Conservation (phyloP, 2,329 filamentous ascomycete species). For the Harringtonia lauricola region DNA sequence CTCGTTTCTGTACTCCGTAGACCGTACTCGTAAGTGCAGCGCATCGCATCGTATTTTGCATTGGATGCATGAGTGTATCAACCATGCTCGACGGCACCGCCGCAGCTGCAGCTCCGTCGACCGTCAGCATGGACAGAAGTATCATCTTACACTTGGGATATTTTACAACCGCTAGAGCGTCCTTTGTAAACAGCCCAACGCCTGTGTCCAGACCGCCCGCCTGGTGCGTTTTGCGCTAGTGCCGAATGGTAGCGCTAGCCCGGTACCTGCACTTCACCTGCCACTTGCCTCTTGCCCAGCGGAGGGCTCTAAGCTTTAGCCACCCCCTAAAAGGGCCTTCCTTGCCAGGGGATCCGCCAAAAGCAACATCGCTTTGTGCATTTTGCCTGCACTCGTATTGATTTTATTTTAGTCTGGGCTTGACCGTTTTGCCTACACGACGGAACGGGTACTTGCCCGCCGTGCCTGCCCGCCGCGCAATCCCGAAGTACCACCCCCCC, state of each 20-base stretch:
- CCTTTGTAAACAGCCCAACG: background rate
- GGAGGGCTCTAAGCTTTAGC: background rate
- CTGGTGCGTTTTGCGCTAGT: background rate
- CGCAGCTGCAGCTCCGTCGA: no score
- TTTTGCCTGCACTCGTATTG: background rate
- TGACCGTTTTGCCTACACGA: conserved; percentile 6
- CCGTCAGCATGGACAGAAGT: no score
- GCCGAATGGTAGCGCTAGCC: conserved; percentile 2
- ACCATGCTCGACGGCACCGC: no score
- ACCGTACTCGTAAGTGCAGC: no score
- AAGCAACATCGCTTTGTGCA: conserved; percentile 2
- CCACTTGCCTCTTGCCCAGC: background rate
- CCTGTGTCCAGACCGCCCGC: conserved; percentile 3
- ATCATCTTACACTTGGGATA: no score
- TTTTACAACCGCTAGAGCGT: no score
- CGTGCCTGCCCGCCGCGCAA: background rate
- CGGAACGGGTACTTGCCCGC: background rate
- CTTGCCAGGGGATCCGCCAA: conserved; percentile 1
- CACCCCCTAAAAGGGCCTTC: background rate
- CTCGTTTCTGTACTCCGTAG: no score
- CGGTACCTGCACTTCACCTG: conserved; percentile 6
- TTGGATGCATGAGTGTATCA: no score
- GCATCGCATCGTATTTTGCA: no score
- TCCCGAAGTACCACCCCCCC: background rate
- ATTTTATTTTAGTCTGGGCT: background rate